Evolutionary conservation across 345 rosid genomes (phyloP).

Genomic region (Kernera saxatilis): DNA sequence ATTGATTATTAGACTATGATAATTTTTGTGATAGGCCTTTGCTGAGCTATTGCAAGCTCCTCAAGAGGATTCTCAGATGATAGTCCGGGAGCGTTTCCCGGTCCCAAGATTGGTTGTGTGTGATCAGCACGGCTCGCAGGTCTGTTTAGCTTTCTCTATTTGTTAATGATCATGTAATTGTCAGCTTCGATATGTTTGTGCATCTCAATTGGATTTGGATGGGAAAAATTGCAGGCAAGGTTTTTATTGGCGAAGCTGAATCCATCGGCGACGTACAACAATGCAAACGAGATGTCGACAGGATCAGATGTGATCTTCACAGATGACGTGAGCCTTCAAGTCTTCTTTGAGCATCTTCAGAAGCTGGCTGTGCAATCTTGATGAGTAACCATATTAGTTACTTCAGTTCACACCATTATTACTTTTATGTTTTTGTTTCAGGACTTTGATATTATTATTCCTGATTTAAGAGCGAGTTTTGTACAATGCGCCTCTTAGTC

Average conservation of each 20-base stretch:
- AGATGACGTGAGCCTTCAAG: conserved; percentile 89
- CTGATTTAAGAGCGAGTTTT: too few species aligned
- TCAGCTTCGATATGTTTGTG: too few species aligned
- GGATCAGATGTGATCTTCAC: conserved; percentile 87
- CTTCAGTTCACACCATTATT: too few species aligned
- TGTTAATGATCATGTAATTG: too few species aligned
- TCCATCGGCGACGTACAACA: conserved; percentile 86
- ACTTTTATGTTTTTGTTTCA: too few species aligned
- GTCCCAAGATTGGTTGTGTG: conserved; percentile 89
- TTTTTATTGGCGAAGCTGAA: conserved; percentile 87
- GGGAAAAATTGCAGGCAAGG: conserved; percentile 56
- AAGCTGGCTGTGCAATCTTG: conserved; percentile 93
- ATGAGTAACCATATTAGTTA: too few species aligned
- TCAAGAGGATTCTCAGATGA: conserved; percentile 57
- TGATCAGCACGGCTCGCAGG: conserved; percentile 98
- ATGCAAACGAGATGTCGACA: conserved; percentile 58
- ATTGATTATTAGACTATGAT: too few species aligned
- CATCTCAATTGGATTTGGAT: too few species aligned
- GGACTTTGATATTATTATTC: too few species aligned
- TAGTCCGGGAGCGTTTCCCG: conserved; percentile 77
- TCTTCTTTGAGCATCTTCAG: conserved; percentile 87
- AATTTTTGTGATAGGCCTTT: conserved; percentile 81
- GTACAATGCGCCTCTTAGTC: too few species aligned
- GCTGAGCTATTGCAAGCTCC: conserved; percentile 78
- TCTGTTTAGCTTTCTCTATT: too few species aligned